A percentile compares a stretch with the other conserved stretches of the same genome.
Evolutionary conservation across 208 protist genomes (phyloP).

Genomic region (Acanthamoeba divionensis): DNA sequence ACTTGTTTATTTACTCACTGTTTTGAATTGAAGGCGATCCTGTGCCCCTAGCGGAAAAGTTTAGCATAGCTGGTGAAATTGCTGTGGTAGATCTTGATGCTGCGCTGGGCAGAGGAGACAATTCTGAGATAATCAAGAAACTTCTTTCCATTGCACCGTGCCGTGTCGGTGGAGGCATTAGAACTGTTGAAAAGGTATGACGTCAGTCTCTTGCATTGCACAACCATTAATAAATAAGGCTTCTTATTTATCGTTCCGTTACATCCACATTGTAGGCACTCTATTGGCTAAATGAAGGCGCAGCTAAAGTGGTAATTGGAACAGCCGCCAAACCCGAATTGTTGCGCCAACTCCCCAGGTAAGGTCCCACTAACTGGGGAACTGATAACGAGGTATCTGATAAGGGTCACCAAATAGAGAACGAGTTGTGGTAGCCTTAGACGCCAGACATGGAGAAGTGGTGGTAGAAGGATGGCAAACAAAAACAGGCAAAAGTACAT

Average conservation of each 20-base stretch:
- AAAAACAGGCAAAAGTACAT: slow-evolving; percentile 54
- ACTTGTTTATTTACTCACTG: background rate
- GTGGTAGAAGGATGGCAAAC: slow-evolving; percentile 60
- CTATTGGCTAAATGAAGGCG: slow-evolving; percentile 54
- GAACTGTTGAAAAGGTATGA: slow-evolving; percentile 38
- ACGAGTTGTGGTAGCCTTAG: slow-evolving; percentile 48
- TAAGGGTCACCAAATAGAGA: background rate
- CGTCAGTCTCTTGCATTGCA: no score
- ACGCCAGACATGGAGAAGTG: slow-evolving; percentile 56
- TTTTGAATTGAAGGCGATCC: slow-evolving; percentile 52
- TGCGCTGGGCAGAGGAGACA: slow-evolving; percentile 39
- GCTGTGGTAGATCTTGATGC: slow-evolving; percentile 59
- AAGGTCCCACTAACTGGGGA: background rate
- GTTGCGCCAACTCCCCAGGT: slow-evolving; percentile 47
- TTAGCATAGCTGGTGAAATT: slow-evolving; percentile 54
- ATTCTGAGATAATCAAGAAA: slow-evolving; percentile 46
- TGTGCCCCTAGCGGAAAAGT: slow-evolving; percentile 46
- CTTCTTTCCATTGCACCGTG: slow-evolving; percentile 29
- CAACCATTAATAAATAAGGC: background rate
- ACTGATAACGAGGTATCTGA: background rate
- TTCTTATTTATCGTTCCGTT: background rate
- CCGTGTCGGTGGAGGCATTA: slow-evolving; percentile 58
- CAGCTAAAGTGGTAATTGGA: slow-evolving; percentile 53
- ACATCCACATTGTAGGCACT: background rate
- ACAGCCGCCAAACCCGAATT: slow-evolving; percentile 56